Base-by-base conservation (phyloP, 371 early-diverging fungal species). In the Astathelohania contejeani region DNA sequence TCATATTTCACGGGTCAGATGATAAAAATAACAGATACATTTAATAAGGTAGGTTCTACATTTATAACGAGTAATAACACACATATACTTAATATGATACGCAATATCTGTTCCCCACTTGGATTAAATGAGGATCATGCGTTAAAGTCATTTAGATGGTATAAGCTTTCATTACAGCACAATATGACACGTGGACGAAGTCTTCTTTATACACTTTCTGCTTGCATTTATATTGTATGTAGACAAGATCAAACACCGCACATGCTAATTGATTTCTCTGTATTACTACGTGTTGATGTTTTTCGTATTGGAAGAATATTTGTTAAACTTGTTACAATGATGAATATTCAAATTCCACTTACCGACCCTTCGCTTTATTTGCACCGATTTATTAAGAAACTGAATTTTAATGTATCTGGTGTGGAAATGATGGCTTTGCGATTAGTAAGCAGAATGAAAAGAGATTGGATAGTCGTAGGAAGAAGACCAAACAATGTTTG, bases 181-280 rank as follows among this genome's bases (percentile, higher is more conserved):
- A 83, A 87, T 66, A 85, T 92, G 60, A 90, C 88, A 16, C 83
- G 84, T 60, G 98, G 96, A 38, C 82, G 93, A 38, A 78, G 79
- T 49, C 78, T 82, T 22, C 76, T 80, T 16, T 79, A 83, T 58
- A 90, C 93, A 12, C 83, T 84, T 1, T 85, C 90, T 14, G 90
- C 88, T 6, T 95, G 96, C 67, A 78, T 95, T 1, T 98, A 98
- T 62, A 85, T 90, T 45, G 86, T 85, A 18, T 92, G 92, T 71
- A 78, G 95, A 60, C 76, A 76, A 49, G 86, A 93, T 65, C 81
- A 83, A 59, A 85, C 84, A 7, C 70, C 74, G 6, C 87, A 88
- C 63, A 85, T 98, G 87, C 76, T 98, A 53, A 92, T 98, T 50
- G 98, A 98, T 70, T 94, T 98, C 66, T 80, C 90, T 0, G 92